Evolutionary conservation across 208 protist species (phyloP).

Genomic region (Angomonas desouzai): DNA sequence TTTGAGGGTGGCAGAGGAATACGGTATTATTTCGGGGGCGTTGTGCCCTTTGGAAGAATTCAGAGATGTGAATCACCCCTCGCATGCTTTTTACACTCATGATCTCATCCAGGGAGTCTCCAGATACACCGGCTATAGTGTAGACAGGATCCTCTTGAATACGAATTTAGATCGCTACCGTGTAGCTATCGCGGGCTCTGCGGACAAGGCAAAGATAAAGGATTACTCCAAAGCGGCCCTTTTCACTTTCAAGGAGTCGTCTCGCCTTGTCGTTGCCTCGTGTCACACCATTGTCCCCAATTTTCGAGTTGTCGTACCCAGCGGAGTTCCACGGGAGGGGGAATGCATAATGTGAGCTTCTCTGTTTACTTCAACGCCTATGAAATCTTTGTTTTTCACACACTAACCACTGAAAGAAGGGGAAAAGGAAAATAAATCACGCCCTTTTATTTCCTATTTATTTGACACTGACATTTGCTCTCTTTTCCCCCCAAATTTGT

Average conservation of each 20-base stretch:
- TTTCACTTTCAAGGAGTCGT: conserved; percentile 54
- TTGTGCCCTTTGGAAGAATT: conserved; percentile 86
- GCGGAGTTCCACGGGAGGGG: background rate
- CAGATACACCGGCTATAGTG: conserved; percentile 60
- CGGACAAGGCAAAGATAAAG: conserved; percentile 71
- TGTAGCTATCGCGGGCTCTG: conserved; percentile 79
- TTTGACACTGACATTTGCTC: background rate
- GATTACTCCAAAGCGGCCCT: conserved; percentile 80
- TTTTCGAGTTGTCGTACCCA: background rate
- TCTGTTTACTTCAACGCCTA: conserved; percentile 7
- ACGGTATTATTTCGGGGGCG: conserved; percentile 77
- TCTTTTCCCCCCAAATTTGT: background rate
- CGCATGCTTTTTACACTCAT: conserved; percentile 38
- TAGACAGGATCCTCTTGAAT: conserved; percentile 72
- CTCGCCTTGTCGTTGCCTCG: conserved; percentile 49
- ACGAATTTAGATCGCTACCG: conserved; percentile 75
- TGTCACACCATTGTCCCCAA: conserved; percentile 28
- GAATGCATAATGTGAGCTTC: background rate
- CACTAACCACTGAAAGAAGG: no score
- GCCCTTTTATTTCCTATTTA: conserved; percentile 11
- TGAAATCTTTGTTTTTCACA: background rate
- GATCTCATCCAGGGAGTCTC: conserved; percentile 37
- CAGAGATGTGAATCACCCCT: conserved; percentile 44
- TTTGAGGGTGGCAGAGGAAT: conserved; percentile 32
- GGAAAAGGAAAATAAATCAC: no score